Evolutionary conservation across 164 flowering plant genomes (phyloP), one percentile per base, ranked within the genome.

Genomic region (Buxus sempervirens): DNA sequence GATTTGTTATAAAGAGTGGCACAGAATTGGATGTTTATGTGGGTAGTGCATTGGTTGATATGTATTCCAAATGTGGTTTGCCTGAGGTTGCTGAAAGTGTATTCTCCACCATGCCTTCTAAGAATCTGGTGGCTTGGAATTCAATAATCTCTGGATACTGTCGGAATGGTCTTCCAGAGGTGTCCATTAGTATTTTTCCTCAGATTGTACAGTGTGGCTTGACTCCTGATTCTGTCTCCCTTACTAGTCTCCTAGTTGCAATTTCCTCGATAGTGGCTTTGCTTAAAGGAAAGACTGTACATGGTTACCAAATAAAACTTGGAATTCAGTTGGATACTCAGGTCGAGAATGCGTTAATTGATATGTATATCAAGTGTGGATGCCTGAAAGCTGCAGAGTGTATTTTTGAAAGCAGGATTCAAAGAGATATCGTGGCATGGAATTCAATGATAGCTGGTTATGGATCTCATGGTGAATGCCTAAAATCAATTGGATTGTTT

Each of bases 361-460:
- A 87, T 66, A 83, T 83, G 86, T 87, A 83, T 66, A 60, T 79
- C 58, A 87, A 87, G 71, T 85, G 85, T 70, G 91, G 91, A 42
- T 60, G 76, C 73, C 67, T 83, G 54, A 65, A 65, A 32, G 7
- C 7, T 32, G 38, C 51, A 10, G 14, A 68, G 19, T 5, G n/a
- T 22, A 70, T 82, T 26, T 83, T 85, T 62, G 21, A 70, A 32
- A 72, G 49, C 64, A 81, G 83, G 86, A 6, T 62, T 20, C 58
- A 26, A n/a, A 82, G 71, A 69, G 76, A 62, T 38, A 19, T 79
- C 25, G 80, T 81, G 62, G 76, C 88, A 36, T 84, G 88, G 88
- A 87, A 87, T 66, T 77, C 83, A 23, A 79, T 87, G 80, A 82
- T 87, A 58, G 54, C 77, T 57, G 88, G 90, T 42, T 79, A 80